A percentile compares a stretch with the other conserved stretches of the same genome.
Evolutionary conservation across 768 basidiomycete species (phyloP).

Genomic region (Lactarius tabidus): DNA sequence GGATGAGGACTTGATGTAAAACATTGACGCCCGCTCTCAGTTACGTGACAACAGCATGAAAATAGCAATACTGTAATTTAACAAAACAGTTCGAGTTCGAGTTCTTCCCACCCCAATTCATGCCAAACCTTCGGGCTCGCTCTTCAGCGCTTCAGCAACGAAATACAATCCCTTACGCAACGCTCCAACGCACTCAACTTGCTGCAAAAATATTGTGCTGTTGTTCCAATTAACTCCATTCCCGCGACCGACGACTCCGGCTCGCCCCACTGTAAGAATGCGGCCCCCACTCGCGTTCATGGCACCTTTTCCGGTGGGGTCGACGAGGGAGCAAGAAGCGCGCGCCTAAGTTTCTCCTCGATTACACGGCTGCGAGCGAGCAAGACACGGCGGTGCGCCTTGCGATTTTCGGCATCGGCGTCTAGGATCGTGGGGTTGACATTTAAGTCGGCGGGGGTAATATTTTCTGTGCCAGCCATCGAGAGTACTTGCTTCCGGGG

Average conservation of each 20-base stretch:
- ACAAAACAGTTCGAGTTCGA: too few species aligned
- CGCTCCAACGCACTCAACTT: neutral
- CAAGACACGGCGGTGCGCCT: conserved; percentile 14
- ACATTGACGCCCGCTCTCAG: too few species aligned
- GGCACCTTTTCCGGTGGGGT: neutral
- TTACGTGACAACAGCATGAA: too few species aligned
- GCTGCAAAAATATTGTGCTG: neutral
- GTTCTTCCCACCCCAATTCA: too few species aligned
- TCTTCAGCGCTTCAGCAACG: too few species aligned
- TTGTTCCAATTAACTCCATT: neutral
- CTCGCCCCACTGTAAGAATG: too few species aligned
- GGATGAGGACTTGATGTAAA: too few species aligned
- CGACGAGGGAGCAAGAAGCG: neutral
- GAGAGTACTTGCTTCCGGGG: neutral
- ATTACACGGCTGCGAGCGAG: conserved; percentile 13
- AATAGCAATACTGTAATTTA: too few species aligned
- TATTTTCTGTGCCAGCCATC: neutral
- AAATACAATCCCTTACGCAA: too few species aligned
- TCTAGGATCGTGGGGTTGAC: neutral
- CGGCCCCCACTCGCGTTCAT: neutral
- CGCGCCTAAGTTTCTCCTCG: conserved; percentile 12
- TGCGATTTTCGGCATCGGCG: neutral
- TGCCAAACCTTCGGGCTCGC: too few species aligned
- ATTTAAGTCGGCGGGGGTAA: neutral
- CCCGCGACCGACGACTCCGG: too few species aligned